Evolutionary conservation across 768 basidiomycete genomes (phyloP).

Genomic region (Trametes coccinea): DNA sequence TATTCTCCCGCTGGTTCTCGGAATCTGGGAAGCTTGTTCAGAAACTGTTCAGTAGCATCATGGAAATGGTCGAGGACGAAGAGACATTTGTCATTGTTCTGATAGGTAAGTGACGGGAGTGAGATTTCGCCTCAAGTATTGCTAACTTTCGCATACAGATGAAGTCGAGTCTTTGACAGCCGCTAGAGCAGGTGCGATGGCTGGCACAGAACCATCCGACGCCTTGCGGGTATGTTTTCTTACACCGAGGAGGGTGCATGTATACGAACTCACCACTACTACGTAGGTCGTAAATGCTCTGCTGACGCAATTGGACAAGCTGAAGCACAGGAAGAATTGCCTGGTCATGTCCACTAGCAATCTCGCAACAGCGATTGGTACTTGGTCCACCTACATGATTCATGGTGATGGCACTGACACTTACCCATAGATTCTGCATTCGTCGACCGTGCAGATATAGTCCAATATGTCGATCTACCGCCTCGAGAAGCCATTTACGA

Average conservation of each 20-base stretch:
- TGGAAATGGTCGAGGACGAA: conserved; percentile 90
- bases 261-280: not conserved
- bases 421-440: conserved; percentile 78
- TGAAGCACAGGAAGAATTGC: conserved; percentile 91
- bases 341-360: conserved; percentile 97
- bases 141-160: conserved; percentile 49
- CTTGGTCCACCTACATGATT: not conserved
- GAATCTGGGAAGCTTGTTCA: conserved; percentile 99
- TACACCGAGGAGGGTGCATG: not conserved
- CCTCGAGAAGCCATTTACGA: conserved; percentile 91
- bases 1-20: conserved; percentile 99
- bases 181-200: conserved; percentile 91
- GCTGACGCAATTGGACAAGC: conserved; percentile 93
- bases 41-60: conserved; percentile 84
- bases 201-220: conserved; percentile 94
- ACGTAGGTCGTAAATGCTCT: conserved; percentile 95
- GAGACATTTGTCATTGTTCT: conserved; percentile 90
- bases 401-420: not conserved
- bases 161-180: conserved; percentile 97
- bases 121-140: not conserved
- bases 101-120: conserved; percentile 58
- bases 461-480: conserved; percentile 92
- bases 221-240: conserved; percentile 71
- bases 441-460: conserved; percentile 94
- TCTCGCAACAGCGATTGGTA: conserved; percentile 91